Percentiles rank a stretch among this genome's conserved stretches.
Evolutionary conservation across 148 eudicot genomes (phyloP).

Genomic region (Spergularia marina): DNA sequence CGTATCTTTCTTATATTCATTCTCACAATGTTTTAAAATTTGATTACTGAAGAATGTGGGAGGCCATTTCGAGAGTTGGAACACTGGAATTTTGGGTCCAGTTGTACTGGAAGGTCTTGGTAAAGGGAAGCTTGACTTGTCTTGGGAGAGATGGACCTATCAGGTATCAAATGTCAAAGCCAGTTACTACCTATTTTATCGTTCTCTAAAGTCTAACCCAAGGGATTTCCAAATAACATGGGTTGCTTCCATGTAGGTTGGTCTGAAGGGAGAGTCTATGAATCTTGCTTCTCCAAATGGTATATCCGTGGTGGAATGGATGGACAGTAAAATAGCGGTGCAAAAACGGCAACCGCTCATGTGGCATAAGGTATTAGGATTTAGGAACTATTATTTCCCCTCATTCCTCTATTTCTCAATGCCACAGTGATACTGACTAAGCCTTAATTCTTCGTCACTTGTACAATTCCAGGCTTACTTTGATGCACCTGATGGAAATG

Average conservation of each 20-base stretch:
- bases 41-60: slow-evolving; percentile 60
- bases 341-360: slow-evolving; percentile 79
- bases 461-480: slow-evolving; percentile 64
- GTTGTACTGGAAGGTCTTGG: slow-evolving; percentile 54
- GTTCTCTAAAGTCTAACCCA: background rate
- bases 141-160: slow-evolving; percentile 66
- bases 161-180: slow-evolving; percentile 36
- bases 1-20: background rate
- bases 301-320: slow-evolving; percentile 68
- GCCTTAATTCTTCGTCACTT: background rate
- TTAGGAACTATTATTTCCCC: background rate
- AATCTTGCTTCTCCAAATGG: slow-evolving; percentile 61
- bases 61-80: slow-evolving; percentile 74
- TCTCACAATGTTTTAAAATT: background rate
- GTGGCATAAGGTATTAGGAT: slow-evolving; percentile 84
- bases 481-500: slow-evolving; percentile 72
- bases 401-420: background rate
- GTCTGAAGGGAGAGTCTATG: slow-evolving; percentile 85
- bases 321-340: slow-evolving; percentile 60
- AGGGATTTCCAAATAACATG: background rate
- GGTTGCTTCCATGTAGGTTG: slow-evolving; percentile 49
- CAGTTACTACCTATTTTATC: background rate
- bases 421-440: background rate
- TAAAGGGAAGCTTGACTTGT: slow-evolving; percentile 48
- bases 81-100: slow-evolving; percentile 64